Evolutionary conservation across 257 asterid genomes (phyloP).

Genomic region (Plantago major): DNA sequence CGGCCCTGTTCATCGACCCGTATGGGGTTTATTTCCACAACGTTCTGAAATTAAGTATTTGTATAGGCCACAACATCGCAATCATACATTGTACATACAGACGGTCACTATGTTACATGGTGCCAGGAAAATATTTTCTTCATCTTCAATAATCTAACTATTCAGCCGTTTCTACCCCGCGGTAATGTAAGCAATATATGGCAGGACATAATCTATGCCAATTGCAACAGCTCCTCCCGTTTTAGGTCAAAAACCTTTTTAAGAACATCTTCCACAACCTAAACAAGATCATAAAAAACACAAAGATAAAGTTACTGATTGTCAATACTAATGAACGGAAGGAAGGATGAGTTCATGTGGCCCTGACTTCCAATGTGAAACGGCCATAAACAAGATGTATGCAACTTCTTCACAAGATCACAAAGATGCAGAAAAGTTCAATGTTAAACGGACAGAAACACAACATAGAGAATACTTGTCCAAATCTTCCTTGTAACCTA

Average conservation of each 20-base stretch:
- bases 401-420: not conserved
- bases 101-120: slow-evolving; percentile 19
- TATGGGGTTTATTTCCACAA: too few relatives aligned
- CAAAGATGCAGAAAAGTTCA: not conserved
- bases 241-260: slow-evolving; percentile 66
- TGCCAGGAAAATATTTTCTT: not conserved
- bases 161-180: slow-evolving; percentile 11
- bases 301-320: too few relatives aligned
- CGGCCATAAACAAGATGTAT: not conserved
- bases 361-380: not conserved
- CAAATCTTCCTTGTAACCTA: too few relatives aligned
- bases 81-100: slow-evolving; percentile 11
- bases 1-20: too few relatives aligned
- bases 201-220: slow-evolving; percentile 37
- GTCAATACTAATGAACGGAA: too few relatives aligned
- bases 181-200: slow-evolving; percentile 3
- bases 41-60: too few relatives aligned
- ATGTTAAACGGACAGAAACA: too few relatives aligned
- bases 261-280: slow-evolving; percentile 91
- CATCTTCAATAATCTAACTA: slow-evolving; percentile 3
- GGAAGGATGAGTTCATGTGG: too few relatives aligned
- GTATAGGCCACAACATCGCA: not conserved
- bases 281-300: slow-evolving; percentile 20
- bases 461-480: too few relatives aligned
- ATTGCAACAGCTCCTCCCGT: slow-evolving; percentile 63